Evolutionary conservation across 2,329 filamentous ascomycete genomes (phyloP).

Genomic region (Cercospora zeae-maydis): DNA sequence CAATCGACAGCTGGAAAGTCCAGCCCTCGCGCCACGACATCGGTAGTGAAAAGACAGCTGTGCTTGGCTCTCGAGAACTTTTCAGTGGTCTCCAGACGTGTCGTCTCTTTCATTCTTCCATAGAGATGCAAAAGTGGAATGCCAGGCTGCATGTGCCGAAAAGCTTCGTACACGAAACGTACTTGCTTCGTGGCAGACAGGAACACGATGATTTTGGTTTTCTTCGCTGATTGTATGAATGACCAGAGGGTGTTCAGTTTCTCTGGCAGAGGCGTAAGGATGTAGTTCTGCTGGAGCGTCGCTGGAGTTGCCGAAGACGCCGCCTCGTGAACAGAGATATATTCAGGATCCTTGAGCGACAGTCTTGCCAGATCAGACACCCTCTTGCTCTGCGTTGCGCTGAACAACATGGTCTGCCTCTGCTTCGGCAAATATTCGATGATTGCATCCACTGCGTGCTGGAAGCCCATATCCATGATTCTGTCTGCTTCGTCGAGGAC

Average conservation of each 20-base stretch:
- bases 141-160: constrained; percentile 89
- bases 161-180: constrained; percentile 89
- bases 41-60: constrained; percentile 89
- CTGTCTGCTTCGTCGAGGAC: constrained; percentile 95
- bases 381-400: constrained; percentile 90
- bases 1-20: constrained; percentile 97
- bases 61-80: constrained; percentile 77
- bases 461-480: constrained; percentile 97
- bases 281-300: constrained; percentile 85
- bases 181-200: constrained; percentile 95
- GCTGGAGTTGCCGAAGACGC: constrained; percentile 75
- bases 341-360: constrained; percentile 86
- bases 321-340: constrained; percentile 87
- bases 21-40: constrained; percentile 88
- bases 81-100: constrained; percentile 79
- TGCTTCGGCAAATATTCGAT: constrained; percentile 82
- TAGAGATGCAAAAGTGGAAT: constrained; percentile 89
- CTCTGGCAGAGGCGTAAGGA: constrained; percentile 76
- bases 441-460: constrained; percentile 84
- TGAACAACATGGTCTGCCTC: constrained; percentile 90
- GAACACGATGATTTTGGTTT: constrained; percentile 93
- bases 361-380: constrained; percentile 88
- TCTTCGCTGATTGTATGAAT: constrained; percentile 86
- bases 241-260: constrained; percentile 92
- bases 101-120: constrained; percentile 87